Evolutionary conservation across 192 early-diverging fungal species (phyloP).

Genomic region (Geranomyces michiganensis): DNA sequence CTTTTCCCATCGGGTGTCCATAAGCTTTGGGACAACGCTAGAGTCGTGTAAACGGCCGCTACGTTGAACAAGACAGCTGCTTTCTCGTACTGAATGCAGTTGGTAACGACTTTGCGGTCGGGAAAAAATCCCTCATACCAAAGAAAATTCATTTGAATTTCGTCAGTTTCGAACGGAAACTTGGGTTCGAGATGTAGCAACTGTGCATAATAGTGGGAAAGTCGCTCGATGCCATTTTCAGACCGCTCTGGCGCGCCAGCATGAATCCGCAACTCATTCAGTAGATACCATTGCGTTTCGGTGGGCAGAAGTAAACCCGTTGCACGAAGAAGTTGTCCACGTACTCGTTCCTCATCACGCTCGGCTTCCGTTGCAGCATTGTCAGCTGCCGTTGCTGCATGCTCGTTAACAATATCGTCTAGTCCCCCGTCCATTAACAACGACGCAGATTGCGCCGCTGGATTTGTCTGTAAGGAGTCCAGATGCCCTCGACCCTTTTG

Average conservation of each 20-base stretch:
- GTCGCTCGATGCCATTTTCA: conserved; percentile 48
- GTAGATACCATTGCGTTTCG: conserved; percentile 52
- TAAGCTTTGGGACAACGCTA: conserved; percentile 42
- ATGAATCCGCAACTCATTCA: conserved; percentile 60
- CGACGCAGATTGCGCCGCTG: conserved; percentile 6
- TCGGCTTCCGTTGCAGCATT: neutral
- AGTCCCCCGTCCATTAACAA: neutral
- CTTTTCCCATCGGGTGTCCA: conserved; percentile 51
- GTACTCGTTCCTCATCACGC: conserved; percentile 17
- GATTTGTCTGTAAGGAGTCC: neutral
- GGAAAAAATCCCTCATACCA: conserved; percentile 54
- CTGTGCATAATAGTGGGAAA: conserved; percentile 57
- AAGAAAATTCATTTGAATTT: conserved; percentile 51
- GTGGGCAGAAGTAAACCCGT: conserved; percentile 40
- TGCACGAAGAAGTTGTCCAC: conserved; percentile 25
- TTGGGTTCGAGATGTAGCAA: conserved; percentile 52
- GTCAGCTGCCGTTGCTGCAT: neutral
- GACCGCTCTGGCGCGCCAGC: conserved; percentile 58
- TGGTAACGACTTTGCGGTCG: conserved; percentile 42
- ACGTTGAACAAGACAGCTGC: conserved; percentile 56
- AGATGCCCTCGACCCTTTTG: neutral
- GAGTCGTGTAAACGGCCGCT: conserved; percentile 51
- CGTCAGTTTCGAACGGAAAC: conserved; percentile 53
- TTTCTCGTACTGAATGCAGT: conserved; percentile 68
- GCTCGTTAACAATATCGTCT: neutral